phyloP scores from a whole-genome alignment of 1,284 basidiomycete genomes.

The Anthracocystis panici-leucophaei region DNA sequence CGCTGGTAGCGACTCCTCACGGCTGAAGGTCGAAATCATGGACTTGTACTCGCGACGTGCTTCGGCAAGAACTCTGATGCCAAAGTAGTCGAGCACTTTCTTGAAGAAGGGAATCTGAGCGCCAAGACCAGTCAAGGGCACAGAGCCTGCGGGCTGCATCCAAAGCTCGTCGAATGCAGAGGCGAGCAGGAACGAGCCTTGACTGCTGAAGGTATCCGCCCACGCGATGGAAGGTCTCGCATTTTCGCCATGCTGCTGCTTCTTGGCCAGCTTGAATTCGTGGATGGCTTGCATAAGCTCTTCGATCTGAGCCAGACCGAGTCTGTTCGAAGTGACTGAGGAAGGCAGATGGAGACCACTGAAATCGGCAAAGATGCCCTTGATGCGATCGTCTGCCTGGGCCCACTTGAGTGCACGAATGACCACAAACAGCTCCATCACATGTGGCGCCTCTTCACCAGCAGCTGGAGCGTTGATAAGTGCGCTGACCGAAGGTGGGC shows the following conservation, averaged over 20 bases:
- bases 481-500: conserved; percentile 40
- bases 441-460: conserved; percentile 53
- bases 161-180: conserved; percentile 71
- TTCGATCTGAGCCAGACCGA: conserved; percentile 71
- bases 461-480: conserved; percentile 47
- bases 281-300: conserved; percentile 70
- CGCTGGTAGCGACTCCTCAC: conserved; percentile 55
- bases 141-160: conserved; percentile 70
- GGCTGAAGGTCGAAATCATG: conserved; percentile 59
- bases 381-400: conserved; percentile 69
- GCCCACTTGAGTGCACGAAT: conserved; percentile 70
- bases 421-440: conserved; percentile 71
- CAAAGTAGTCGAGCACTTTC: conserved; percentile 70
- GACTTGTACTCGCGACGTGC: conserved; percentile 71
- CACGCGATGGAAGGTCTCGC: conserved; percentile 69
- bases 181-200: conserved; percentile 70
- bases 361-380: conserved; percentile 71
- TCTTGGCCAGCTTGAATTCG: conserved; percentile 70
- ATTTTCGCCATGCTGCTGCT: conserved; percentile 62
- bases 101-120: conserved; percentile 61
- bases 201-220: conserved; percentile 70
- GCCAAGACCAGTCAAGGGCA: conserved; percentile 70
- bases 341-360: conserved; percentile 68
- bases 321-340: conserved; percentile 57
- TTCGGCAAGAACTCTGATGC: conserved; percentile 70